Evolutionary conservation across 768 basidiomycete genomes (phyloP), one percentile per base, ranked within the genome.

Genomic region (Leucosporidium scottii): DNA sequence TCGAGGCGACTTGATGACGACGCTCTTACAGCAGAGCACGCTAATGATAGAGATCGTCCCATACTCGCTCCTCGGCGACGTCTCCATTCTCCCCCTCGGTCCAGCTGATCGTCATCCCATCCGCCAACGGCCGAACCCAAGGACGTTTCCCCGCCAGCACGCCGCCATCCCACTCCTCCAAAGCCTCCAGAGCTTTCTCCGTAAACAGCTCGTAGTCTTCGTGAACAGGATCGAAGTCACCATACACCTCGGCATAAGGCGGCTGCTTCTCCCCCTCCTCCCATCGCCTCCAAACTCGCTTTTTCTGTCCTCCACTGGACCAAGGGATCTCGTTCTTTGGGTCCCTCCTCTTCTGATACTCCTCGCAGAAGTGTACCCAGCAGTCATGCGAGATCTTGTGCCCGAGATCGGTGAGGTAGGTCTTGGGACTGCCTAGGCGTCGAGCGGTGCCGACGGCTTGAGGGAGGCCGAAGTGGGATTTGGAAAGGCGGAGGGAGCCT

Each of bases 51-150:
- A 65, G 64, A 20, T 65, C 55, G 49, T 69, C 68, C 68, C 68
- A 69, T 6, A 69, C 56, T 44, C 68, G 57, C 56, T 48, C 51
- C 2, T 23, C 30, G 2, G 21, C 8, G 48, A 50, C 18, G 3
- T 36, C 27, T 34, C 23, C 55, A 20, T 28, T 39, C 6, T 49
- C 53, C 27, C 13, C 54, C 47, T 18, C 23, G 17, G 28, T 30
- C 30, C 69, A 70, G 27, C 31, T 56, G 27, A 70, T 31, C 9
- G 55, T 61, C 62, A 70, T 56, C 20, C 69, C 69, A 28, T 70
- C 69, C 15, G 13, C 5, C 18, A 27, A 34, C 1, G 69, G 69
- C 36, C 69, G 30, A 6, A 59, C 55, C 69, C 69, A 66, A 18
- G 39, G 39, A 2, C 39, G 8, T 44, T 17, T 20, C 3, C 49